Conservation (phyloP, 176 grass and related monocot genomes). For the Aegilops speltoides region DNA sequence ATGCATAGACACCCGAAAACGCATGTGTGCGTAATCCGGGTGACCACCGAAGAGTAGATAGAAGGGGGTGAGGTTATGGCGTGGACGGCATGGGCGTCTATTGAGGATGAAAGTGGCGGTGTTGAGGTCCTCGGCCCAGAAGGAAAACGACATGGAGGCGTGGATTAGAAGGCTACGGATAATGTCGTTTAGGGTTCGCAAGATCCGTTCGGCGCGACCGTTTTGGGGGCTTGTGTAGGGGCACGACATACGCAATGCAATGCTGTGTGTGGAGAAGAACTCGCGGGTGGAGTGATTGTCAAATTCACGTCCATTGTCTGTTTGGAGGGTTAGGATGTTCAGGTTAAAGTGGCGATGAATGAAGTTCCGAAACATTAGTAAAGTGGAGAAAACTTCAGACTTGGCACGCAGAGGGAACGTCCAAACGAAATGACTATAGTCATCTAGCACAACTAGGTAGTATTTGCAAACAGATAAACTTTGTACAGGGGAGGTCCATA, state of each 20-base stretch:
- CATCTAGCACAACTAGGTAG: not conserved
- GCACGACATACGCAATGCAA: not conserved
- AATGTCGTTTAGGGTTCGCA: not conserved
- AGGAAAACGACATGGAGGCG: rapidly evolving
- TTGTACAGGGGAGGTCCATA: not conserved
- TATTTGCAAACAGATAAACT: not conserved
- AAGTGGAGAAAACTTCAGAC: not conserved
- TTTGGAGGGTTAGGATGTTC: not conserved
- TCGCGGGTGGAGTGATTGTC: not conserved
- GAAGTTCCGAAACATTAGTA: not conserved
- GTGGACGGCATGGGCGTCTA: not conserved
- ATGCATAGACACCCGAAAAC: not conserved
- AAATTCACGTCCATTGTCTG: not conserved
- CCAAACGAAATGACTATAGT: not conserved
- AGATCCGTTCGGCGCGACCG: not conserved
- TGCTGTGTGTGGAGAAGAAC: not conserved
- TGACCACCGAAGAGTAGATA: rapidly evolving
- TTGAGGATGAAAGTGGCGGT: not conserved
- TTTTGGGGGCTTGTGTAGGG: not conserved
- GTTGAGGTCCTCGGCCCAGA: not conserved
- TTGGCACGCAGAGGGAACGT: not conserved
- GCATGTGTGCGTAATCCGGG: rapidly evolving
- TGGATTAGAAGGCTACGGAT: not conserved
- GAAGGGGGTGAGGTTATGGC: not conserved
- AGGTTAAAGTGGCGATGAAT: not conserved